phyloP scores from a whole-genome alignment of 2,329 filamentous ascomycete species.

The Cercospora sp. region DNA sequence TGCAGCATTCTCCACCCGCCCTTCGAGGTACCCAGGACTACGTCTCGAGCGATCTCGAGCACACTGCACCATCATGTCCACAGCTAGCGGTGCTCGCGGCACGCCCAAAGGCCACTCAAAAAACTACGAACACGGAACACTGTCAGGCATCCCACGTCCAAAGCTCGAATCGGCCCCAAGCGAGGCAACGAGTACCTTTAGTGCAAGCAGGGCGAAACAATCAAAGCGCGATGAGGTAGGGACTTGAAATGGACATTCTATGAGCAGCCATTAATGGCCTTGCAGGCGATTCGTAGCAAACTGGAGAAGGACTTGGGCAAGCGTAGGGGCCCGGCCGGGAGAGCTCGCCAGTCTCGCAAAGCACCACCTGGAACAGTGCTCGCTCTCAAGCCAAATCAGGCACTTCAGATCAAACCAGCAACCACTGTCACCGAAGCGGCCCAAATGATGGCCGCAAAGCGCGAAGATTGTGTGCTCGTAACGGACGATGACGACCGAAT shows the following conservation, averaged over 20 bases:
- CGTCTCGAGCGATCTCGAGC: neutral
- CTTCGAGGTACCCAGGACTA: neutral
- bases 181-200: conserved; percentile 68
- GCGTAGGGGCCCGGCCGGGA: conserved; percentile 80
- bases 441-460: conserved; percentile 97
- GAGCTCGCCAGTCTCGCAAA: conserved; percentile 83
- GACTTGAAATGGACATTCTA: neutral
- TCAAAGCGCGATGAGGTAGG: conserved; percentile 95
- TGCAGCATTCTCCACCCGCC: neutral
- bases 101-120: conserved; percentile 61
- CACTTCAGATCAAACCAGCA: conserved; percentile 93
- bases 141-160: conserved; percentile 69
- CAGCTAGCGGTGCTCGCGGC: conserved; percentile 66
- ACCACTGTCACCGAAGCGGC: conserved; percentile 95
- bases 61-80: conserved; percentile 52
- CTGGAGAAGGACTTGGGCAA: conserved; percentile 97
- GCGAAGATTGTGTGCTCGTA: conserved; percentile 95
- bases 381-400: conserved; percentile 89
- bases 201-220: conserved; percentile 93
- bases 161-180: conserved; percentile 60
- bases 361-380: conserved; percentile 95
- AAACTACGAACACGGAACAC: conserved; percentile 56
- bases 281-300: conserved; percentile 89
- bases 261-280: conserved; percentile 9
- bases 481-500: conserved; percentile 98